Evolutionary conservation across 805 yeast species (phyloP).

Genomic region (Komagataella pastoris): DNA sequence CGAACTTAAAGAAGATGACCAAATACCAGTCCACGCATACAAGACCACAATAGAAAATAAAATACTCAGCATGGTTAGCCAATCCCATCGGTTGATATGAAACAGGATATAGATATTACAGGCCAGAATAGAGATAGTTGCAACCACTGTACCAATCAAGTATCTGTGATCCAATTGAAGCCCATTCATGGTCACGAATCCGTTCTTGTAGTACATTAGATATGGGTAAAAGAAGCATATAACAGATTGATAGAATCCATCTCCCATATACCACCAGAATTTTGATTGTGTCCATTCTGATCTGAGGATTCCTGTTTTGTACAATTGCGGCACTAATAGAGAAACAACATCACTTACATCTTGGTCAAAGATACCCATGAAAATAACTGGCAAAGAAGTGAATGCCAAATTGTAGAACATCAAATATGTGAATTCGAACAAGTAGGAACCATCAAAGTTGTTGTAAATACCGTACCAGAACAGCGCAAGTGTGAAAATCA

Average conservation of each 20-base stretch:
- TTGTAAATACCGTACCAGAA: constrained; percentile 73
- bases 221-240: constrained; percentile 68
- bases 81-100: constrained; percentile 75
- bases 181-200: constrained; percentile 36
- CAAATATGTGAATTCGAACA: constrained; percentile 66
- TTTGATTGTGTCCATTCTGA: constrained; percentile 58
- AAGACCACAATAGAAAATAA: constrained; percentile 45
- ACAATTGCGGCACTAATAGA: constrained; percentile 60
- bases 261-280: constrained; percentile 63
- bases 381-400: constrained; percentile 70
- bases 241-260: constrained; percentile 65
- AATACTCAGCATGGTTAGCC: constrained; percentile 47
- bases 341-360: constrained; percentile 64
- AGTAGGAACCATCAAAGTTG: constrained; percentile 68
- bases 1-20: constrained; percentile 44
- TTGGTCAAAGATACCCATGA: constrained; percentile 70
- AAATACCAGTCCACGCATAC: constrained; percentile 70
- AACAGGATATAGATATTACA: constrained; percentile 54
- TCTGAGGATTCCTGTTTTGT: constrained; percentile 60
- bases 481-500: constrained; percentile 56
- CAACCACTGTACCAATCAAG: constrained; percentile 56
- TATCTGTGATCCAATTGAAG: constrained; percentile 57
- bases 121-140: constrained; percentile 51
- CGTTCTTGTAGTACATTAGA: constrained; percentile 28
- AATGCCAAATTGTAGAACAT: constrained; percentile 77